These are phyloP conservation scores for Aspergillus tubingensis DNA, from an alignment of 2,329 filamentous ascomycete genomes.

Conservation along the genomic window DNA sequence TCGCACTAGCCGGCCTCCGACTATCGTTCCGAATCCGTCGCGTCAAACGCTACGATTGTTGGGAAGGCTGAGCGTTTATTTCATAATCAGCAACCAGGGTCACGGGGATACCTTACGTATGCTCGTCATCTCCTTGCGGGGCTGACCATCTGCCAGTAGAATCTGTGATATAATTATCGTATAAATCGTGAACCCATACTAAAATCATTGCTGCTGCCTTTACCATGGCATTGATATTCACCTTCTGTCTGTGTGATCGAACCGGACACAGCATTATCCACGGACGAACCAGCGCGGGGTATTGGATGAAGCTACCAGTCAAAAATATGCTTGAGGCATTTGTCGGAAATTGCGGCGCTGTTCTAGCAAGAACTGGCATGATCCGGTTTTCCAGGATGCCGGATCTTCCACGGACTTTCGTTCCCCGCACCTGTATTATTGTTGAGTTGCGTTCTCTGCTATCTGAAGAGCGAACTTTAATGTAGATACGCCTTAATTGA, in stretches of 20 bases:
- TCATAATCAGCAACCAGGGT: constrained; percentile 32
- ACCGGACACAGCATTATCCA: constrained; percentile 32
- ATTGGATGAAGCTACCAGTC: constrained; percentile 35
- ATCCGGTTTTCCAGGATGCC: neutral
- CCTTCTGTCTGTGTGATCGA: neutral
- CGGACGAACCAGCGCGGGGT: constrained; percentile 38
- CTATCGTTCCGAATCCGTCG: neutral
- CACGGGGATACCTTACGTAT: constrained; percentile 14
- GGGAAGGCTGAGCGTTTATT: constrained; percentile 23
- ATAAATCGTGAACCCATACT: neutral
- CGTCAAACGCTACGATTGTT: neutral
- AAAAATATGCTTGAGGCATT: constrained; percentile 27
- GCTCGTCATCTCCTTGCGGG: neutral
- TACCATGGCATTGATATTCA: neutral
- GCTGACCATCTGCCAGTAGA: neutral
- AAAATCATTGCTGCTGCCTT: neutral
- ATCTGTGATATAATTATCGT: neutral
- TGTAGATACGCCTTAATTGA: neutral
- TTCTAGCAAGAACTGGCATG: constrained; percentile 16
- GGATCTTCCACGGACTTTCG: neutral
- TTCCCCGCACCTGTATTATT: neutral
- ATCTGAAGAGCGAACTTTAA: neutral
- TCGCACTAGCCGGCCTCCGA: neutral
- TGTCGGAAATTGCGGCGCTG: constrained; percentile 33
- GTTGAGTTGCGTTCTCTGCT: neutral